phyloP scores from a whole-genome alignment of 2,329 filamentous ascomycete genomes.

The Neofusicoccum parvum region DNA sequence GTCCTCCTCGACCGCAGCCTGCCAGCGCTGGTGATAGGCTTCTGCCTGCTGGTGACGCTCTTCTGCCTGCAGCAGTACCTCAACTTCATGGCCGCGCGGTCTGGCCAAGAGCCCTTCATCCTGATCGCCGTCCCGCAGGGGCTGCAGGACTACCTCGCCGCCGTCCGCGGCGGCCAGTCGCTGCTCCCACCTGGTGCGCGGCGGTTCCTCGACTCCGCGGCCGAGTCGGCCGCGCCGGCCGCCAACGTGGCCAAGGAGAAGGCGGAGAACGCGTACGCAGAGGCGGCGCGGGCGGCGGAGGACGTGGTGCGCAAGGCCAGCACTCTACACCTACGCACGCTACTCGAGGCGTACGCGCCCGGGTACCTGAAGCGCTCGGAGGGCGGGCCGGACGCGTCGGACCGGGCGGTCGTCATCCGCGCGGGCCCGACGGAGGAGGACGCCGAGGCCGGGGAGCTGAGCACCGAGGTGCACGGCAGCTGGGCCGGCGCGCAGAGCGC shows the following conservation, averaged over 20 bases:
- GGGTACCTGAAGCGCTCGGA: neutral
- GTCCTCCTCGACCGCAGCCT: constrained; percentile 53
- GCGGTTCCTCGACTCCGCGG: constrained; percentile 6
- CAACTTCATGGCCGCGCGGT: constrained; percentile 61
- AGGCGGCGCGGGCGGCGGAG: neutral
- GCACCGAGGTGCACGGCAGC: constrained; percentile 43
- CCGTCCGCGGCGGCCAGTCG: neutral
- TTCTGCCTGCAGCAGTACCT: constrained; percentile 62
- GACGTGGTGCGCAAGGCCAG: neutral
- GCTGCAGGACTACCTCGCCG: constrained; percentile 43
- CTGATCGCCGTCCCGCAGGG: constrained; percentile 54
- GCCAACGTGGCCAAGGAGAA: constrained; percentile 1
- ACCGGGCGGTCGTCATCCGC: constrained; percentile 45
- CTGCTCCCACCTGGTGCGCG: constrained; percentile 29
- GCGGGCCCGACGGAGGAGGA: constrained; percentile 30
- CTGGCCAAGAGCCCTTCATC: constrained; percentile 40
- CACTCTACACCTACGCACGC: constrained; percentile 6
- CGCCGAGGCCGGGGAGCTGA: constrained; percentile 37
- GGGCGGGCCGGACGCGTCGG: neutral
- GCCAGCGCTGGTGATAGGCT: constrained; percentile 59
- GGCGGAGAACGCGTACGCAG: neutral
- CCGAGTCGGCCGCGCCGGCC: neutral
- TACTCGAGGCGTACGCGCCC: neutral
- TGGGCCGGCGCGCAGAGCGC: constrained; percentile 37
- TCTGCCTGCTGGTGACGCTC: constrained; percentile 65